Percentiles rank a stretch among this genome's conserved stretches.
phyloP scores from a whole-genome alignment of 805 yeast species.

The Zygosaccharomyces bailii region DNA sequence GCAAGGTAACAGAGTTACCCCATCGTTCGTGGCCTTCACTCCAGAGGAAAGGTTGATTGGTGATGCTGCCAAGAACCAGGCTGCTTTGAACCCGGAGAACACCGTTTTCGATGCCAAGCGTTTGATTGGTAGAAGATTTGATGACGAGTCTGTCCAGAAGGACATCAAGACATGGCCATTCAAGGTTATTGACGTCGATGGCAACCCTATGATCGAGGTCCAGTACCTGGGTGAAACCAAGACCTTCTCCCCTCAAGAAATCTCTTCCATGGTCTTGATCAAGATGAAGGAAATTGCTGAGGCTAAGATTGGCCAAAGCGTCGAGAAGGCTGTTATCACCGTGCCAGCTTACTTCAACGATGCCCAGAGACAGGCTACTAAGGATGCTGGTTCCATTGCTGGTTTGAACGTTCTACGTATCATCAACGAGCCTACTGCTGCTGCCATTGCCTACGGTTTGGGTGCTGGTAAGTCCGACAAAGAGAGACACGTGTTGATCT shows the following conservation, averaged over 20 bases:
- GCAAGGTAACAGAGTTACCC: conserved; percentile 84
- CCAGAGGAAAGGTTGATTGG: conserved; percentile 75
- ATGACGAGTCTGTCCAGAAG: conserved; percentile 73
- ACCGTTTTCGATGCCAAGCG: conserved; percentile 81
- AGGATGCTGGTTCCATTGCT: conserved; percentile 78
- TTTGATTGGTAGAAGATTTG: conserved; percentile 77
- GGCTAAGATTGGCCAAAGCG: conserved; percentile 67
- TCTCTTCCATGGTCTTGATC: conserved; percentile 72
- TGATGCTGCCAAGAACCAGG: conserved; percentile 82
- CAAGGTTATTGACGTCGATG: conserved; percentile 61
- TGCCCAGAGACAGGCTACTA: conserved; percentile 78
- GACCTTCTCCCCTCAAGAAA: conserved; percentile 71
- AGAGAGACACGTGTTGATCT: conserved; percentile 86
- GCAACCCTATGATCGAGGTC: conserved; percentile 67
- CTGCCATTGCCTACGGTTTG: conserved; percentile 98
- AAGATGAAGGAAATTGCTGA: conserved; percentile 82
- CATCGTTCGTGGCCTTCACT: conserved; percentile 78
- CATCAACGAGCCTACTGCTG: conserved; percentile 87
- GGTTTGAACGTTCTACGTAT: conserved; percentile 75
- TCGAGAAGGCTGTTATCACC: conserved; percentile 72
- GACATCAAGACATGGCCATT: conserved; percentile 91
- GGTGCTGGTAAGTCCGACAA: conserved; percentile 80
- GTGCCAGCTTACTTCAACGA: conserved; percentile 81
- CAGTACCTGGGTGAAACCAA: conserved; percentile 66
- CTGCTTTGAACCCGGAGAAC: conserved; percentile 74